Percentiles rank a stretch among this genome's conserved stretches.
phyloP scores from a whole-genome alignment of 148 eudicot genomes.

The Vaccinium macrocarpon region DNA sequence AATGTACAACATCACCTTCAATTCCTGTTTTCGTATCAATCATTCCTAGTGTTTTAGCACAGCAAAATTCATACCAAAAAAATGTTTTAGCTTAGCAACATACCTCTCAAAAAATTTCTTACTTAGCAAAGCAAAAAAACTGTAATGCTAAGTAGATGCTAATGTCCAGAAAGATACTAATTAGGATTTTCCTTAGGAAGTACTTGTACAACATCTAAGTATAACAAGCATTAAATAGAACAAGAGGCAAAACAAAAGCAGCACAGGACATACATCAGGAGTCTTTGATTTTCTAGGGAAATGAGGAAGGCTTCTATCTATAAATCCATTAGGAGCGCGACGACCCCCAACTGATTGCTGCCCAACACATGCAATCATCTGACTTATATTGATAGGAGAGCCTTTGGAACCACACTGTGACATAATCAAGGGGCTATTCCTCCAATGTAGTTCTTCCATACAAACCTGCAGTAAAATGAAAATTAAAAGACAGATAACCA shows the following conservation, averaged over 20 bases:
- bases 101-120: neutral
- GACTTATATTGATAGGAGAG: conserved; percentile 91
- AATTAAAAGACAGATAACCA: conserved; percentile 17
- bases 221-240: neutral
- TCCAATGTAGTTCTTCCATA: conserved; percentile 77
- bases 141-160: neutral
- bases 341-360: conserved; percentile 96
- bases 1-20: neutral
- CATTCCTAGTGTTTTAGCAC: neutral
- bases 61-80: neutral
- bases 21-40: neutral
- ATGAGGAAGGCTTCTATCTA: conserved; percentile 91
- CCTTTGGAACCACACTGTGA: conserved; percentile 98
- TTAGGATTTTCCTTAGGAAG: neutral
- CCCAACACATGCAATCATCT: conserved; percentile 99
- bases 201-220: neutral
- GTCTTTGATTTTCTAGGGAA: conserved; percentile 65
- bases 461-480: conserved; percentile 47
- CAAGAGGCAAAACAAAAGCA: neutral
- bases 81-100: neutral
- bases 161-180: neutral
- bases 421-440: conserved; percentile 95
- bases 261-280: conserved; percentile 60
- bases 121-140: neutral
- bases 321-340: conserved; percentile 93